Evolutionary conservation across 2,329 filamentous ascomycete species (phyloP), one percentile per base, ranked within the genome.

Genomic region (Ascochyta viciae-villosae): DNA sequence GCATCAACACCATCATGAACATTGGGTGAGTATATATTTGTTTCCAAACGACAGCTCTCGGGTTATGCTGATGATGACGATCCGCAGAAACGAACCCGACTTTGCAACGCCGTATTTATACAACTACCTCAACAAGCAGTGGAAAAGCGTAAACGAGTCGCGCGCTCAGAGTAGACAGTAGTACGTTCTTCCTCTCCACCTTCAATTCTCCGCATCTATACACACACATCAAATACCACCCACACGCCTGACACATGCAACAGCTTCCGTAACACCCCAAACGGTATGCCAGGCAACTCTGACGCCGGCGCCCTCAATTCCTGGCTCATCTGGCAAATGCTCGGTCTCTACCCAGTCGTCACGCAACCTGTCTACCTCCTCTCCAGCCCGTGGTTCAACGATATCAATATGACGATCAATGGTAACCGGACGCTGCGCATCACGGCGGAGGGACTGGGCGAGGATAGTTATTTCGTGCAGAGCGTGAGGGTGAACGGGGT

Each of bases 331-430:
- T 82, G 78, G 76, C 74, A 80, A 47, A 73, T 76, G 72, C 55
- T 82, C 0, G 80, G 80, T 1, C 65, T 81, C 6, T 81, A 80
- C 54, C 78, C 78, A 0, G 68, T 90, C 52, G 88, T 86, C 0
- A 87, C 86, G 0, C 87, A 89, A 75, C 85, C 86, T 0, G 87
- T 85, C 0, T 89, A 89, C 67, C 76, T 89, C 15, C 78, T 90
- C 48, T 83, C 81, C 3, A 66, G 65, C n/a, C 72, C 74, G 4
- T 72, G 72, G 67, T 74, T 76, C 46, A 52, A 50, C 1, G 81
- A 85, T 39, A 74, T 89, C 57, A 85, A 79, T 1, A 83, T 91
- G 54, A 77, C 83, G 13, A 77, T 90, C 2, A 61, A 60, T 19
- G 84, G 83, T 4, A 78, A 70, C 3, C 80, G 76, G 3, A 80